Percentiles rank a stretch among this genome's conserved stretches.
Evolutionary conservation across 2,329 filamentous ascomycete species (phyloP).

Genomic region (Ceratocystiopsis sp.): DNA sequence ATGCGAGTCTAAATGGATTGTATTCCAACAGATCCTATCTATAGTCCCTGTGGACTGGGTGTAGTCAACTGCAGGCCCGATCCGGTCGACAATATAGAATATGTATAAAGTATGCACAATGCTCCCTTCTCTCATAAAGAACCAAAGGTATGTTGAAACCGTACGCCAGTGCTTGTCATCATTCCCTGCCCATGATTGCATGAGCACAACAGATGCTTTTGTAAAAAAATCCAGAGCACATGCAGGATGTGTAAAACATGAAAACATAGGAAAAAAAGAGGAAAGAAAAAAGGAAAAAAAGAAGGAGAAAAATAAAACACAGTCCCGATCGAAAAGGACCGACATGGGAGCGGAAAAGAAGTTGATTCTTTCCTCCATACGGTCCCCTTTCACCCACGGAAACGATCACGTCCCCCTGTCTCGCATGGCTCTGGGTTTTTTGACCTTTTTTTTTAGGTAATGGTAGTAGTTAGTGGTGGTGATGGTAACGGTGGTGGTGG

Average conservation of each 20-base stretch:
- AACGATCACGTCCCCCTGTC: background rate
- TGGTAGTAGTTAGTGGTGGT: too few relatives aligned
- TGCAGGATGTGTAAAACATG: too few relatives aligned
- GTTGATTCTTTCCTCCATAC: conserved; percentile 1
- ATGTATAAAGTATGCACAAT: background rate
- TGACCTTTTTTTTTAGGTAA: too few relatives aligned
- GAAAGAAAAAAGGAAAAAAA: background rate
- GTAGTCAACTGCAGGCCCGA: too few relatives aligned
- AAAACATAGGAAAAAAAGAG: background rate
- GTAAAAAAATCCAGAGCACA: background rate
- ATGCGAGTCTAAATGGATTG: too few relatives aligned
- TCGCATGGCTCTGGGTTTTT: too few relatives aligned
- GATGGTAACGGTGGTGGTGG: too few relatives aligned
- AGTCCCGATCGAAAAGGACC: background rate
- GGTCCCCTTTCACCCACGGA: background rate
- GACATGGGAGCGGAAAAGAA: conserved; percentile 1
- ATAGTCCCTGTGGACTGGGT: too few relatives aligned
- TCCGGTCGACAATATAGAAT: background rate
- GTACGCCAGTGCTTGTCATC: conserved; percentile 11
- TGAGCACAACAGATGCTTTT: conserved; percentile 9
- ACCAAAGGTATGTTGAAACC: conserved; percentile 13
- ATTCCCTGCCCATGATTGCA: conserved; percentile 4
- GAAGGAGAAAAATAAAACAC: background rate
- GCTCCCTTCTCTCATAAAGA: background rate
- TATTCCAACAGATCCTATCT: too few relatives aligned